Percentiles rank a stretch among this genome's conserved stretches.
Conservation (phyloP, 345 rosid species). For the Lepidium sativum region DNA sequence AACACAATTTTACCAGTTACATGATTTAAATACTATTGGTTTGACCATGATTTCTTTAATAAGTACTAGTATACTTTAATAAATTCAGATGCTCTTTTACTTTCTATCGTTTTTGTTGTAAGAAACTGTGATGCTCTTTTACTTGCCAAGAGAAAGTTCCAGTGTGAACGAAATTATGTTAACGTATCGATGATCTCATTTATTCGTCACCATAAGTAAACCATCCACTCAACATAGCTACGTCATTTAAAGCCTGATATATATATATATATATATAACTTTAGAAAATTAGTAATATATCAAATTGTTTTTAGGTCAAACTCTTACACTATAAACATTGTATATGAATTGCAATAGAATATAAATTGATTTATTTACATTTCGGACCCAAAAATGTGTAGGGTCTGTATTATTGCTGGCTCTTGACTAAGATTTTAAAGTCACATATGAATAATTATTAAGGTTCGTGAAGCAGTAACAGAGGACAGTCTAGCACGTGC, state of each 20-base stretch:
- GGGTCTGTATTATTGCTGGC: slow-evolving; percentile 9
- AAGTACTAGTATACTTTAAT: neutral
- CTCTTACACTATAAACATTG: neutral
- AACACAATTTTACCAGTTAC: neutral
- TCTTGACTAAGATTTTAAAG: slow-evolving; percentile 7
- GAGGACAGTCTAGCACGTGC: slow-evolving; percentile 45
- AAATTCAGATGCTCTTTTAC: neutral
- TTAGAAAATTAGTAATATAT: neutral
- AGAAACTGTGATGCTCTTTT: neutral
- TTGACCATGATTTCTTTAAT: slow-evolving; percentile 9
- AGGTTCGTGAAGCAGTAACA: slow-evolving; percentile 5
- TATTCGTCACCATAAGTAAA: slow-evolving; percentile 9
- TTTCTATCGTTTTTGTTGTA: neutral
- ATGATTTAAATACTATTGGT: neutral
- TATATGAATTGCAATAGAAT: neutral
- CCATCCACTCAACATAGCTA: neutral
- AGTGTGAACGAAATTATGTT: slow-evolving; percentile 9
- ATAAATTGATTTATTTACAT: neutral
- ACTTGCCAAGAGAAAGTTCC: slow-evolving; percentile 2
- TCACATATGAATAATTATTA: neutral
- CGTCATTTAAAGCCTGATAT: neutral
- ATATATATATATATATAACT: neutral
- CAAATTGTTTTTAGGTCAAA: neutral
- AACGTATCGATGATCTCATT: slow-evolving; percentile 10
- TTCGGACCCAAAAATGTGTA: neutral